Evolutionary conservation across 169 alveolate genomes (phyloP).

Genomic region (Plasmodium reichenowi): DNA sequence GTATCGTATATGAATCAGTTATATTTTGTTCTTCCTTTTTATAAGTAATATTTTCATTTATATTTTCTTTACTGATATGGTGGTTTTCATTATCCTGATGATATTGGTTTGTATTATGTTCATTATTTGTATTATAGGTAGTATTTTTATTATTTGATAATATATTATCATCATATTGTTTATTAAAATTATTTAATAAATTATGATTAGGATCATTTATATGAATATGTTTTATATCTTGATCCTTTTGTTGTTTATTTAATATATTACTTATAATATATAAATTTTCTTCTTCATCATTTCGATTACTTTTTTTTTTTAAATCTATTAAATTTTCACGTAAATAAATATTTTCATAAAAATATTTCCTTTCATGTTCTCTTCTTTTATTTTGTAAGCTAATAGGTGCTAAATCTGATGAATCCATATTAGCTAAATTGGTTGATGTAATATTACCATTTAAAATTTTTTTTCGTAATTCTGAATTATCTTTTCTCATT

Average conservation of each 20-base stretch:
- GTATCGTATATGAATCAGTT: constrained; percentile 8
- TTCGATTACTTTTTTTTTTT: constrained; percentile 21
- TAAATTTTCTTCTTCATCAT: constrained; percentile 36
- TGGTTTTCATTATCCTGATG: too few relatives aligned
- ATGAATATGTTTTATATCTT: background rate
- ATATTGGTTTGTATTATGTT: background rate
- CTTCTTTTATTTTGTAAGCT: constrained; percentile 67
- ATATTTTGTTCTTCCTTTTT: constrained; percentile 14
- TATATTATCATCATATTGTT: background rate
- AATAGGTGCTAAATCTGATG: constrained; percentile 75
- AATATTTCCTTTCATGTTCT: constrained; percentile 70
- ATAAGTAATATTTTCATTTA: background rate
- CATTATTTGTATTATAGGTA: background rate
- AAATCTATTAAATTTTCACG: constrained; percentile 54
- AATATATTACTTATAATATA: too few relatives aligned
- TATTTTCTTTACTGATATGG: background rate
- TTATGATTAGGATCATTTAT: background rate
- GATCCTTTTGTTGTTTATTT: background rate
- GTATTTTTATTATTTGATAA: background rate
- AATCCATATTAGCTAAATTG: constrained; percentile 47
- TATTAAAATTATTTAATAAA: background rate
- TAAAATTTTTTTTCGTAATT: constrained; percentile 47
- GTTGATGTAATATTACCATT: constrained; percentile 31
- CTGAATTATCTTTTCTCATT: constrained; percentile 55
- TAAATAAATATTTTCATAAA: constrained; percentile 60